Evolutionary conservation across 768 basidiomycete species (phyloP), one percentile per base, ranked within the genome.

Genomic region (Boletus eberwhitei): DNA sequence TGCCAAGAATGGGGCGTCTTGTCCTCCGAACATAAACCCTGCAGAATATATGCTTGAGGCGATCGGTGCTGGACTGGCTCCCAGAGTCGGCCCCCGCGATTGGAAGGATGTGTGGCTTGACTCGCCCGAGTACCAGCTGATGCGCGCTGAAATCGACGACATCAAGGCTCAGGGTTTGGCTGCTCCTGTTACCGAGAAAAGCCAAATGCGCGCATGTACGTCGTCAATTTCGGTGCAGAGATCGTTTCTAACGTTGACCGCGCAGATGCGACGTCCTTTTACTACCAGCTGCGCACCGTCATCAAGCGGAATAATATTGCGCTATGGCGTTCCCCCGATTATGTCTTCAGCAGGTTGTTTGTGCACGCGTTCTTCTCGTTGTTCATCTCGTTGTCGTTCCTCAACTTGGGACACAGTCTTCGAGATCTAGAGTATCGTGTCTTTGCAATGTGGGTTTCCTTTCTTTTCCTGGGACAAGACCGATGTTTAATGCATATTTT

Each of bases 21-120:
- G 90, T 68, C 90, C 90, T 4, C 45, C 80, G 0, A 85, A 86
- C 57, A 85, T 85, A 64, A 96, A 96, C 67, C 90, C 89, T 5
- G 83, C 81, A 0, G 81, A 91, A 69, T 90, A 82, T 62, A 87
- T 88, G 84, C 77, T 93, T 4, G 86, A 89, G 52, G 89, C 86
- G n/a, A 93, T 93, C 55, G 92, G 93, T 57, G 90, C 91, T 52
- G 90, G 90, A 47, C 79, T 88, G 42, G 77, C 85, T 12, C 79
- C 86, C 0, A 78, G 84, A 45, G 78, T 91, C 36, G 88, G 88
- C 1, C 79, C 86, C 52, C 82, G 84, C 32, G 93, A 96, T 63
- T 96, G 93, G 93, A 84, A 85, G 52, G 84, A 90, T 57, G 75
- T 92, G 46, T 96, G 93, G 93, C 70, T 81, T 17, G 82, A 87